These are phyloP conservation scores for Ophiocordyceps robertsii DNA, from an alignment of 2,329 filamentous ascomycete genomes.

Conservation along the genomic window DNA sequence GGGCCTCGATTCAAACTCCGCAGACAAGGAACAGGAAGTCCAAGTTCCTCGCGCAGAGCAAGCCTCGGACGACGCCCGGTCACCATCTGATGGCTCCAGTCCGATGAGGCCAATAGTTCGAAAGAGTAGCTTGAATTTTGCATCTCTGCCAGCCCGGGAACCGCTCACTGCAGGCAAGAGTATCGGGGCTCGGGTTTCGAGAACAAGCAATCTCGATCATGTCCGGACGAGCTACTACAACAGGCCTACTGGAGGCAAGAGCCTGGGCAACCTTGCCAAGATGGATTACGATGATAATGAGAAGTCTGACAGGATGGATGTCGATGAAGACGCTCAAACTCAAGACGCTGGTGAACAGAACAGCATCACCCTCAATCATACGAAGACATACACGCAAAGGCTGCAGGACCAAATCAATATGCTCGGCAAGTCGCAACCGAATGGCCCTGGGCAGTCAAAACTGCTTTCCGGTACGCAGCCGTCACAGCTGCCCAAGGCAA, in stretches of 20 bases:
- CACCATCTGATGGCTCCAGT: slow-evolving; percentile 57
- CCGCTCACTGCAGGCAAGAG: slow-evolving; percentile 77
- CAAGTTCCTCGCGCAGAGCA: background rate
- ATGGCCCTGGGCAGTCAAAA: slow-evolving; percentile 32
- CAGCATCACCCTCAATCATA: slow-evolving; percentile 36
- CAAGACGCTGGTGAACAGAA: slow-evolving; percentile 28
- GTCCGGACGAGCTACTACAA: slow-evolving; percentile 62
- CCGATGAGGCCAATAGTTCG: slow-evolving; percentile 65
- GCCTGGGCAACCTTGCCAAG: slow-evolving; percentile 39
- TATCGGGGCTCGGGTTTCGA: slow-evolving; percentile 57
- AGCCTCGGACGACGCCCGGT: slow-evolving; percentile 33
- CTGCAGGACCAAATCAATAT: slow-evolving; percentile 85
- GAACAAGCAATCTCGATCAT: slow-evolving; percentile 66
- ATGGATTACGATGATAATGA: slow-evolving; percentile 30
- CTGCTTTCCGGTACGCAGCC: slow-evolving; percentile 20
- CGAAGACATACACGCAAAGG: slow-evolving; percentile 85
- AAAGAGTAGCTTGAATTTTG: slow-evolving; percentile 93
- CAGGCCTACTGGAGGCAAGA: slow-evolving; percentile 60
- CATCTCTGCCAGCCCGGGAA: slow-evolving; percentile 81
- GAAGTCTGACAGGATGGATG: slow-evolving; percentile 39
- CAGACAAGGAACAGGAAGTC: background rate
- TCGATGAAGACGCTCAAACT: slow-evolving; percentile 25
- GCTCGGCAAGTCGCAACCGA: slow-evolving; percentile 44
- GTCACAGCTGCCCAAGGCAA: slow-evolving; percentile 17
- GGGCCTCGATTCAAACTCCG: background rate